These are phyloP conservation scores for Salix exigua DNA, from an alignment of 345 rosid species.

Conservation along the genomic window DNA sequence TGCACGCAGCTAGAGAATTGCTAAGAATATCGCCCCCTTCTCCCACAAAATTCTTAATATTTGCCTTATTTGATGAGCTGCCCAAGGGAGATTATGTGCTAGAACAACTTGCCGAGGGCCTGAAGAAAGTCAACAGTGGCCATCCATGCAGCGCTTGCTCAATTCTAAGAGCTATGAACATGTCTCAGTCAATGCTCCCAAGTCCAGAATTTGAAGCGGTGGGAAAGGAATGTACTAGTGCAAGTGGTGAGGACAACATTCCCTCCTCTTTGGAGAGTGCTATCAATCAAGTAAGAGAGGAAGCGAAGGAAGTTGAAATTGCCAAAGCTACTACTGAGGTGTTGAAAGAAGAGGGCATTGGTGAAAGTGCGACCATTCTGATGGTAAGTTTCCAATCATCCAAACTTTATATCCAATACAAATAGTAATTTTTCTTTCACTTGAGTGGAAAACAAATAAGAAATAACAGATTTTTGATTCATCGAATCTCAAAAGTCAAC, in stretches of 20 bases:
- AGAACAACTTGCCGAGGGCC: slow-evolving; percentile 59
- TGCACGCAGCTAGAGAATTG: slow-evolving; percentile 91
- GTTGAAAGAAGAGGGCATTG: slow-evolving; percentile 74
- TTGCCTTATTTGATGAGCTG: slow-evolving; percentile 66
- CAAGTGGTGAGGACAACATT: slow-evolving; percentile 25
- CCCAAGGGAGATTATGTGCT: slow-evolving; percentile 91
- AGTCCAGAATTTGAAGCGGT: slow-evolving; percentile 28
- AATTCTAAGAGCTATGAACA: slow-evolving; percentile 56
- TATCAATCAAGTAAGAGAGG: slow-evolving; percentile 56
- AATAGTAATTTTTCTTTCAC: not conserved
- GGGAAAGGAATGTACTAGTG: slow-evolving; percentile 19
- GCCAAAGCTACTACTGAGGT: slow-evolving; percentile 65
- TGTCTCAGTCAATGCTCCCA: slow-evolving; percentile 26
- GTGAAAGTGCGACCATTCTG: slow-evolving; percentile 56
- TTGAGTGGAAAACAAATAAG: not conserved
- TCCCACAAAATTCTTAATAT: slow-evolving; percentile 76
- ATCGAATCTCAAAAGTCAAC: not conserved
- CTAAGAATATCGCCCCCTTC: slow-evolving; percentile 70
- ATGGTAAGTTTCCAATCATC: slow-evolving; percentile 40
- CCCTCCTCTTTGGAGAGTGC: slow-evolving; percentile 45
- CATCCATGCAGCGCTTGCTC: slow-evolving; percentile 69
- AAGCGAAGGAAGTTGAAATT: slow-evolving; percentile 45
- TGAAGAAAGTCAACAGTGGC: slow-evolving; percentile 39
- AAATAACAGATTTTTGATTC: not conserved
- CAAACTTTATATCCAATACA: not conserved